phyloP scores from a whole-genome alignment of 2,329 filamentous ascomycete species.

The Parascedosporium putredinis region DNA sequence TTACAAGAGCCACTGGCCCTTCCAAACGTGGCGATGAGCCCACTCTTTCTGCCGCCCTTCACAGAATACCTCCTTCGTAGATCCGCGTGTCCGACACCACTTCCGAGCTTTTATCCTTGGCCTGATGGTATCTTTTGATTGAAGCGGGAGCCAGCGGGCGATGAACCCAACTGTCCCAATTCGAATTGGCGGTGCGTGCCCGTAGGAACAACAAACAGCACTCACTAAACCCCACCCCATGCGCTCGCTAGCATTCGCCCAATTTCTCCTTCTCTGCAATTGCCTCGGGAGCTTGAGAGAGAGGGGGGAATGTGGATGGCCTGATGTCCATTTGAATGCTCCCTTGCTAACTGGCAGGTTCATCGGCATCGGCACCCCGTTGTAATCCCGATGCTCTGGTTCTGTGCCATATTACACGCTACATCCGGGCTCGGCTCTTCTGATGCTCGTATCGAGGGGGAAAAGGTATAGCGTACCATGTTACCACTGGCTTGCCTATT shows the following conservation, averaged over 20 bases:
- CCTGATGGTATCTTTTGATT: too few relatives aligned
- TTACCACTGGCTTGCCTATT: neutral
- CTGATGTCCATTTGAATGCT: neutral
- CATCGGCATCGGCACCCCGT: neutral
- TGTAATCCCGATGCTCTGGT: neutral
- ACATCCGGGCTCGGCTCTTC: neutral
- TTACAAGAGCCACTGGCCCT: neutral
- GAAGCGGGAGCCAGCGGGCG: too few relatives aligned
- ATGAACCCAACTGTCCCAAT: too few relatives aligned
- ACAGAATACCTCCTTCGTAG: too few relatives aligned
- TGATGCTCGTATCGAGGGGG: neutral
- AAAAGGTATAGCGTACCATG: neutral
- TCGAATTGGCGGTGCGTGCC: too few relatives aligned
- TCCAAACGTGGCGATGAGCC: neutral
- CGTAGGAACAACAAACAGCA: too few relatives aligned
- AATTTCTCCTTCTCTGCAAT: too few relatives aligned
- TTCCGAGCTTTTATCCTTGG: too few relatives aligned
- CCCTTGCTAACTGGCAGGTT: neutral
- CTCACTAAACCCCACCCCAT: too few relatives aligned
- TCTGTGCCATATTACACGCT: neutral
- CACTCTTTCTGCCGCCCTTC: neutral
- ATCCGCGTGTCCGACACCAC: too few relatives aligned
- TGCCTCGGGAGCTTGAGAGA: neutral
- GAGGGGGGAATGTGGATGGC: neutral
- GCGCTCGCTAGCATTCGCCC: too few relatives aligned